These are phyloP conservation scores for Dactylellina leptospora DNA, from an alignment of 2,329 filamentous ascomycete genomes.

Conservation along the genomic window DNA sequence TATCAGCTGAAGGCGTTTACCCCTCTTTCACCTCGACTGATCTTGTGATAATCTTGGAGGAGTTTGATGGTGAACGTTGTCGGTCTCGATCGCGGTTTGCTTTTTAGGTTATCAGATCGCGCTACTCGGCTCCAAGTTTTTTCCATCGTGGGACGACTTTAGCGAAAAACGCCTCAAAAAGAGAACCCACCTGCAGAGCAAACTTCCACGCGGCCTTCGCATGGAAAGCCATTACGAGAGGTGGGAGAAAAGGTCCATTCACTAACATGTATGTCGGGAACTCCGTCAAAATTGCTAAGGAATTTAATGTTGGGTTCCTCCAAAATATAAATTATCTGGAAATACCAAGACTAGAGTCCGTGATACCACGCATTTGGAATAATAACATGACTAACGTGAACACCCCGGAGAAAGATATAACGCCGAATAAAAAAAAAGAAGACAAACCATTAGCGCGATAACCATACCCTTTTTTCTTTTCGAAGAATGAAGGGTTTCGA, in stretches of 20 bases:
- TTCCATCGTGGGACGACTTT: not conserved
- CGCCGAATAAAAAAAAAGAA: slow-evolving; percentile 6
- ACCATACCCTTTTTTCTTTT: not conserved
- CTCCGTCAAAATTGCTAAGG: not conserved
- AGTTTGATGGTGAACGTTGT: not conserved
- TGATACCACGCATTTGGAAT: slow-evolving; percentile 4
- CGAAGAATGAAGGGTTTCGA: not conserved
- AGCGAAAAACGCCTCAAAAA: slow-evolving; percentile 24
- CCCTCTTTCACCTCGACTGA: not conserved
- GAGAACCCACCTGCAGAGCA: no score
- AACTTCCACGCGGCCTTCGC: no score
- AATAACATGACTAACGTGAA: slow-evolving; percentile 11
- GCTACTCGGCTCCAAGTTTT: slow-evolving; percentile 23
- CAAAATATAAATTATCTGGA: no score
- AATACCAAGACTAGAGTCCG: no score
- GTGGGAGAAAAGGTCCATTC: no score
- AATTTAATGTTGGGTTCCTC: no score
- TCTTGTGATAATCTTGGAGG: not conserved
- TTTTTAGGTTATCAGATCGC: slow-evolving; percentile 35
- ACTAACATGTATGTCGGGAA: no score
- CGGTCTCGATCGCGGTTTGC: not conserved
- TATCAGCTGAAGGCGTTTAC: slow-evolving; percentile 10
- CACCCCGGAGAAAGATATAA: not conserved
- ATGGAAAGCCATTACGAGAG: no score
- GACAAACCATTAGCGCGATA: not conserved